phyloP scores from a whole-genome alignment of 306 rosid species.

The Begonia fuchsioides region DNA sequence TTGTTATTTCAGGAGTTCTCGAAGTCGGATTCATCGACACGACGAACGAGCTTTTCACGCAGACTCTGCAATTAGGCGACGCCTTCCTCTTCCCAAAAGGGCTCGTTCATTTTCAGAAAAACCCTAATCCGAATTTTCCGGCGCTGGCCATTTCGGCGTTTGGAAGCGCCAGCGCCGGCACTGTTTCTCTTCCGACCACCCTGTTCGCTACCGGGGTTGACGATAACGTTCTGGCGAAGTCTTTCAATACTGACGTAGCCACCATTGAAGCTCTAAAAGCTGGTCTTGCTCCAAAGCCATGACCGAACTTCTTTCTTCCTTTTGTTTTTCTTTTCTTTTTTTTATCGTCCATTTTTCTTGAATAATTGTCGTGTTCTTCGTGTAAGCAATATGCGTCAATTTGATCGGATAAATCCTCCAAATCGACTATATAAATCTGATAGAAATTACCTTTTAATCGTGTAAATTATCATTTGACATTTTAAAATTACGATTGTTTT shows the following conservation, averaged over 20 bases:
- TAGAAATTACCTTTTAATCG: too few species aligned
- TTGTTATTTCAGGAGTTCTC: slow-evolving; percentile 17
- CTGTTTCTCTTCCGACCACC: slow-evolving; percentile 22
- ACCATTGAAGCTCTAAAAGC: slow-evolving; percentile 27
- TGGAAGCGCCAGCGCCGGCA: slow-evolving; percentile 35
- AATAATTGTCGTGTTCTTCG: too few species aligned
- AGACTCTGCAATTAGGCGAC: slow-evolving; percentile 25
- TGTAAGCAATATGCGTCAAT: too few species aligned
- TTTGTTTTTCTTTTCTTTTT: too few species aligned
- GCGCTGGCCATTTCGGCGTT: slow-evolving; percentile 33
- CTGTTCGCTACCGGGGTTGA: slow-evolving; percentile 26
- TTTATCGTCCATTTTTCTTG: not conserved
- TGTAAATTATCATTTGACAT: too few species aligned
- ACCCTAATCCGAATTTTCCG: slow-evolving; percentile 4
- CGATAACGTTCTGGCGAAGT: slow-evolving; percentile 26
- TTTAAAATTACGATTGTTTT: too few species aligned
- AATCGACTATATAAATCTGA: too few species aligned
- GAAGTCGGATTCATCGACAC: slow-evolving; percentile 43
- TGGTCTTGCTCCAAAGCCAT: slow-evolving; percentile 20
- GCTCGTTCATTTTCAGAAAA: slow-evolving; percentile 35
- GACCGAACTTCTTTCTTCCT: not conserved
- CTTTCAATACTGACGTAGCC: slow-evolving; percentile 30
- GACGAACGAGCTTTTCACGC: slow-evolving; percentile 31
- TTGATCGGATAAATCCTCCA: too few species aligned
- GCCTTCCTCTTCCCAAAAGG: slow-evolving; percentile 39